Evolutionary conservation across 495 filamentous ascomycete genomes (phyloP), one percentile per base, ranked within the genome.

Genomic region (Hypoxylon cercidicola): DNA sequence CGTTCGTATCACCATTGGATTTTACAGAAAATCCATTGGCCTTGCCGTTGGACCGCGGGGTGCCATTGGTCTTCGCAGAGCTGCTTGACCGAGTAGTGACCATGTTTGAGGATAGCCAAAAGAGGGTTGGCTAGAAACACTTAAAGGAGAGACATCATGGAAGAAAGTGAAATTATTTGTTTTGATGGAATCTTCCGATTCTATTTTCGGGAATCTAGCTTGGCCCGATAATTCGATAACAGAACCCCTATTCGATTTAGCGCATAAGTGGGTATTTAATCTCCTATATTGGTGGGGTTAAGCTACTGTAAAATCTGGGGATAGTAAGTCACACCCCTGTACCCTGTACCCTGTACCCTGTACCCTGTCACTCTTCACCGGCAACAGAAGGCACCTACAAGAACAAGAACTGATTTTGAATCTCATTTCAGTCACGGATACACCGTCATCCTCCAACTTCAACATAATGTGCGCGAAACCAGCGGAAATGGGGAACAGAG

Each of bases 1-100:
- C 37, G 32, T 34, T 37, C 37, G 45, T 12, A 49, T 39, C 15
- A n/a, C 35, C 30, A 21, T 51, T 54, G n/a, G 39, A 3, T 16
- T 41, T 15, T 15, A 3, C 2, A 35, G 49, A 10, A 43, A 18
- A 21, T 3, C 43, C 45, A 32, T 25, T 8, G 46, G 43, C 11
- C 25, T 55, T 50, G 9, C 46, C 51, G 19, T 62, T 52, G 25
- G 60, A 35, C 37, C n/a, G 60, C 13, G 44, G 30, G 9, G 39
- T 55, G 53, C 55, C 55, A 52, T 67, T 57, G 51, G 43, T 25
- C 25, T 46, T 66, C 21, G 39, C 21, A 11, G 50, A 28, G 13
- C 37, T 50, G 35, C 32, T 55, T 12, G 62, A 66, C 12, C 71
- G 64, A 39, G 68, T 71, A 28, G 44, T 68, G 8, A 67, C 71